Evolutionary conservation across 129 eudicot genomes (phyloP).

Genomic region (Flaveria brownii): DNA sequence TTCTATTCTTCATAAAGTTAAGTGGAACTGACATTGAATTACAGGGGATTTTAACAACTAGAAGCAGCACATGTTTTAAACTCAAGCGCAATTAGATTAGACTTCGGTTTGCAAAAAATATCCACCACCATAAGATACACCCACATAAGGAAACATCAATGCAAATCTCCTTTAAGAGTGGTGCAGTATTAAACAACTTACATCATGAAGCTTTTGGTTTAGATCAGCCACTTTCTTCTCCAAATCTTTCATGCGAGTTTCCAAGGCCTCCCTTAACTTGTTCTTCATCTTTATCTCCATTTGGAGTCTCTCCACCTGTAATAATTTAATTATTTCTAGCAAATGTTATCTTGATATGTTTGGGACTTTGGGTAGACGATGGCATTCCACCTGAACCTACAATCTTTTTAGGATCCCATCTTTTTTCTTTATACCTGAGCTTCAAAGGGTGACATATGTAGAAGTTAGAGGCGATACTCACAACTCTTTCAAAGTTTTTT

Average conservation of each 20-base stretch:
- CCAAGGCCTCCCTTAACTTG: conserved; percentile 51
- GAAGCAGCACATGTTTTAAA: background rate
- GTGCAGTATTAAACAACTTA: conserved; percentile 28
- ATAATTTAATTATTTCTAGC: background rate
- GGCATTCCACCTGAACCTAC: conserved; percentile 73
- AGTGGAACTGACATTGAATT: background rate
- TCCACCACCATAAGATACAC: conserved; percentile 1
- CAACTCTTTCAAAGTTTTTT: background rate
- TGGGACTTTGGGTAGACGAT: conserved; percentile 28
- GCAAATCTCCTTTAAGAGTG: background rate
- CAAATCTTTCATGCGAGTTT: conserved; percentile 47
- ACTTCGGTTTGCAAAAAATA: background rate
- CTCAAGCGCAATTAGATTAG: background rate
- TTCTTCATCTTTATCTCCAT: conserved; percentile 50
- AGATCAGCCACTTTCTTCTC: conserved; percentile 52
- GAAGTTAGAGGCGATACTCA: conserved; percentile 27
- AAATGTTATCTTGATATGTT: background rate
- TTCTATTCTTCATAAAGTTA: background rate
- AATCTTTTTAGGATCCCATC: conserved; percentile 66
- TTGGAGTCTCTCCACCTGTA: conserved; percentile 58
- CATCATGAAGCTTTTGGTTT: conserved; percentile 51
- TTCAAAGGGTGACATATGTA: conserved; percentile 33
- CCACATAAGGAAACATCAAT: background rate
- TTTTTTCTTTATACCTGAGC: conserved; percentile 64
- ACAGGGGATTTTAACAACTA: background rate